Percentiles rank a stretch among this genome's conserved stretches.
phyloP scores from a whole-genome alignment of 2,329 filamentous ascomycete species.

The Hymenoscyphus fraxineus region DNA sequence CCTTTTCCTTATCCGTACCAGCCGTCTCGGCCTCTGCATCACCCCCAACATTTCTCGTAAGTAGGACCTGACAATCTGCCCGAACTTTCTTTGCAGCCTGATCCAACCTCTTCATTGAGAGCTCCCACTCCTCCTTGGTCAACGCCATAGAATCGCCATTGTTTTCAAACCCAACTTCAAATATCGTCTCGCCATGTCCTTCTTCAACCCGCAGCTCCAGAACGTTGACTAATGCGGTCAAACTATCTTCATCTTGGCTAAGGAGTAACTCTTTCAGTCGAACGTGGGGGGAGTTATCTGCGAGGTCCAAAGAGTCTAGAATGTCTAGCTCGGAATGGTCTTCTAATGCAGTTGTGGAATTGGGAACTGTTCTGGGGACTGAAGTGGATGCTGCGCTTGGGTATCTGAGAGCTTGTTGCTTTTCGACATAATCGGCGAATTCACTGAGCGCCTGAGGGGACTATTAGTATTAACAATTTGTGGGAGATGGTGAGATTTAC shows the following conservation, averaged over 20 bases:
- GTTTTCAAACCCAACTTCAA: conserved; percentile 89
- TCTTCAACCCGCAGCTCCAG: conserved; percentile 70
- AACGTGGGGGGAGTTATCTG: conserved; percentile 64
- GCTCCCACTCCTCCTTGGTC: conserved; percentile 68
- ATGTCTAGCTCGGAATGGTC: conserved; percentile 86
- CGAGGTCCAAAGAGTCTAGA: conserved; percentile 72
- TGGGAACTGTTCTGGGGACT: conserved; percentile 10
- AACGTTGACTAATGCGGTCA: conserved; percentile 60
- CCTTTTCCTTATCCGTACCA: conserved; percentile 62
- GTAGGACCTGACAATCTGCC: conserved; percentile 75
- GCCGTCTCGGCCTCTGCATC: conserved; percentile 52
- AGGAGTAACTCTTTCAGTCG: conserved; percentile 75
- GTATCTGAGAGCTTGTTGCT: conserved; percentile 76
- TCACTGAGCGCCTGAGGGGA: conserved; percentile 70
- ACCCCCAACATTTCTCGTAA: conserved; percentile 88
- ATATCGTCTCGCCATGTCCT: conserved; percentile 82
- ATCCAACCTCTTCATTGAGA: conserved; percentile 62
- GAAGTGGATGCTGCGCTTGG: conserved; percentile 36
- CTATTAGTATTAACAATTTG: background rate
- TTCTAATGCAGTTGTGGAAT: conserved; percentile 40
- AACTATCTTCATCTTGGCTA: conserved; percentile 54
- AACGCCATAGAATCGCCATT: conserved; percentile 82
- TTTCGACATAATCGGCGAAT: conserved; percentile 96
- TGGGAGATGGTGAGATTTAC: conserved; percentile 46
- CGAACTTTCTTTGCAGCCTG: conserved; percentile 60